Base-by-base conservation (phyloP, 2,329 filamentous ascomycete genomes). In the Fusarium sp. region DNA sequence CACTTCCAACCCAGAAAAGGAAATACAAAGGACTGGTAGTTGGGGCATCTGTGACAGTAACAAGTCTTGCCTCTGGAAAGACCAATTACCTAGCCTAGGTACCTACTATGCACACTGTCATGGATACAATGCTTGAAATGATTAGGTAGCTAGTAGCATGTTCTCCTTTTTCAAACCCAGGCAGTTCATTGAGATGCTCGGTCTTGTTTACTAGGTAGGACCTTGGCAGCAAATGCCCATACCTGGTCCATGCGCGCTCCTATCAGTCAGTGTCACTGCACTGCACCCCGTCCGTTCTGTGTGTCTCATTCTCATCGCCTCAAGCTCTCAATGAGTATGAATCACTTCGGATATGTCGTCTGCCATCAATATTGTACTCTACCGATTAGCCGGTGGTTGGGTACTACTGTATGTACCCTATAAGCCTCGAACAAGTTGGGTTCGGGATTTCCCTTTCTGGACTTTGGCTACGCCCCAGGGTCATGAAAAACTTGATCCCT, bases 191-290 rank as follows among this genome's bases (percentile, higher is more conserved):
- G 4, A 23, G 23, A 23, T 23, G 23, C 23, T 20, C 20, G 20
- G 20, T 20, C 20, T 20, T 20, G 20, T 20, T 20, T 20, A 20
- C 20, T n/a, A n/a, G n/a, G n/a, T n/a, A n/a, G n/a, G n/a, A 47
- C 33, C 50, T 62, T 47, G 41, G 33, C 40, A 57, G 44, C 65
- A 55, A 33, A 63, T 26, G 38, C 66, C 57, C 49, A 53, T 20
- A 26, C n/a, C 45, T 63, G 66, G 57, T 28, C 66, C 57, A 58
- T 69, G 66, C 66, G 37, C 37, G 28, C 52, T 49, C 28, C 49
- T 44, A 30, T 44, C 44, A 52, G 20, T 44, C 44, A 52, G 20
- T 28, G 41, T 59, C 65, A 57, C 46, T 54, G 50, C 60, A 50
- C 60, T n/a, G 23, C 23, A 23, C 61, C 41, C 59, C 18, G 15